phyloP scores from a whole-genome alignment of 2,329 filamentous ascomycete species.

The Phialophora macrospora region DNA sequence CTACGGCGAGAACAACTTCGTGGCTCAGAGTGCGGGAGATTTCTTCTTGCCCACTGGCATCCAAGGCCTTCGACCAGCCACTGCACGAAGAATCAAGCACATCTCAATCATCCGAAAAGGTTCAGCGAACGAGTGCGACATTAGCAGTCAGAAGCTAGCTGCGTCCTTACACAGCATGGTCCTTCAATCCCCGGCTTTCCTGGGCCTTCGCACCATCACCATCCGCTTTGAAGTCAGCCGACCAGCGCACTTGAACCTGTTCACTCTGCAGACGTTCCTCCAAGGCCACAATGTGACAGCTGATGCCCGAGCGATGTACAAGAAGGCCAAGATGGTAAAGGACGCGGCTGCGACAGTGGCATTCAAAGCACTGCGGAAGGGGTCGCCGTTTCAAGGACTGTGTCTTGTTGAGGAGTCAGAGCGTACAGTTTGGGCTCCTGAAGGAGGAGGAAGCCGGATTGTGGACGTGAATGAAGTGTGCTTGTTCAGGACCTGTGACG shows the following conservation, averaged over 20 bases:
- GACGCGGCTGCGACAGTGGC: slow-evolving; percentile 23
- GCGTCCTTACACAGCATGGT: slow-evolving; percentile 16
- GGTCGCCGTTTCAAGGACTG: slow-evolving; percentile 20
- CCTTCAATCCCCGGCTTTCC: slow-evolving; percentile 22
- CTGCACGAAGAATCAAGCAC: slow-evolving; percentile 22
- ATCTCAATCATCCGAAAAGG: slow-evolving; percentile 17
- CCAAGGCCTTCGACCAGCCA: slow-evolving; percentile 22
- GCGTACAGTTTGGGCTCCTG: background rate
- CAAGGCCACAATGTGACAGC: background rate
- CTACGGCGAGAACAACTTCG: slow-evolving; percentile 33
- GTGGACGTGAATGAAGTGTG: slow-evolving; percentile 14
- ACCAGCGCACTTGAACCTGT: slow-evolving; percentile 13
- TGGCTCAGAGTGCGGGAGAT: slow-evolving; percentile 20
- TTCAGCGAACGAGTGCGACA: background rate
- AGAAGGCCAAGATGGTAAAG: slow-evolving; percentile 21
- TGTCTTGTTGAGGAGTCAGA: slow-evolving; percentile 7
- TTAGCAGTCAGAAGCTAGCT: slow-evolving; percentile 8
- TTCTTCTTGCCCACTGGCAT: slow-evolving; percentile 29
- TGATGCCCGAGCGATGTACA: slow-evolving; percentile 15
- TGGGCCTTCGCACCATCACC: slow-evolving; percentile 22
- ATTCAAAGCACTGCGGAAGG: slow-evolving; percentile 11
- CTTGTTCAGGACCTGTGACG: slow-evolving; percentile 9
- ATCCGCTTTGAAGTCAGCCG: slow-evolving; percentile 29
- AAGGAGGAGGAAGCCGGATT: background rate
- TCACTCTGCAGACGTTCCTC: slow-evolving; percentile 10